phyloP scores from a whole-genome alignment of 2,329 filamentous ascomycete species.

The Truncatella angustata region DNA sequence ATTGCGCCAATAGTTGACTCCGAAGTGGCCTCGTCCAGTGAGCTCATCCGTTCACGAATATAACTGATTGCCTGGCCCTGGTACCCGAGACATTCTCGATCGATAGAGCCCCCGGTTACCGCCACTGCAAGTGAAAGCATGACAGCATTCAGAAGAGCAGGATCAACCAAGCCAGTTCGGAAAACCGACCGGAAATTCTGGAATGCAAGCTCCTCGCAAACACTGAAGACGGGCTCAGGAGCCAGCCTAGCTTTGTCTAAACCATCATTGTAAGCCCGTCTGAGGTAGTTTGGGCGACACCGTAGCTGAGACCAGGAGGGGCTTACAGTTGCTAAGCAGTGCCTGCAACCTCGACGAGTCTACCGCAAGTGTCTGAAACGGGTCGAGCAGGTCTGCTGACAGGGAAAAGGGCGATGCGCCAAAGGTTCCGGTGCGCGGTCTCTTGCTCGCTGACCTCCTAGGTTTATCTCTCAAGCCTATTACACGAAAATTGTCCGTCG shows the following conservation, averaged over 20 bases:
- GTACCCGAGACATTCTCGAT: conserved; percentile 34
- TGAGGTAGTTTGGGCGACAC: not conserved
- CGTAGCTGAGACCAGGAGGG: not conserved
- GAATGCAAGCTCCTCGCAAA: conserved; percentile 34
- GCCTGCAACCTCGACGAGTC: conserved; percentile 20
- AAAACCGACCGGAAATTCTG: conserved; percentile 36
- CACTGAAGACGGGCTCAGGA: conserved; percentile 35
- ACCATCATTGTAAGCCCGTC: not conserved
- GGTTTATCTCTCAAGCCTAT: conserved; percentile 10
- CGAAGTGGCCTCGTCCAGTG: conserved; percentile 23
- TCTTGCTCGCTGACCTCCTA: not conserved
- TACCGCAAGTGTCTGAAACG: conserved; percentile 20
- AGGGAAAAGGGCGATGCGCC: conserved; percentile 1
- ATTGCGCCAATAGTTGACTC: conserved; percentile 40
- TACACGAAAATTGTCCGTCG: conserved; percentile 23
- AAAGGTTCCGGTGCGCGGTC: not conserved
- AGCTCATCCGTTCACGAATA: conserved; percentile 34
- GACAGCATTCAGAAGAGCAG: conserved; percentile 35
- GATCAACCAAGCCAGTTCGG: conserved; percentile 29
- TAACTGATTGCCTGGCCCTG: conserved; percentile 28
- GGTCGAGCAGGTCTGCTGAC: conserved; percentile 11
- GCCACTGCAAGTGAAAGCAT: conserved; percentile 38
- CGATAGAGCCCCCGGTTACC: conserved; percentile 19
- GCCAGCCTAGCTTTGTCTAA: conserved; percentile 22
- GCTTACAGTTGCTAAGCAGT: conserved; percentile 19